Evolutionary conservation across 108 stramenopile species (phyloP).

Genomic region (Fragilaria crotonensis): DNA sequence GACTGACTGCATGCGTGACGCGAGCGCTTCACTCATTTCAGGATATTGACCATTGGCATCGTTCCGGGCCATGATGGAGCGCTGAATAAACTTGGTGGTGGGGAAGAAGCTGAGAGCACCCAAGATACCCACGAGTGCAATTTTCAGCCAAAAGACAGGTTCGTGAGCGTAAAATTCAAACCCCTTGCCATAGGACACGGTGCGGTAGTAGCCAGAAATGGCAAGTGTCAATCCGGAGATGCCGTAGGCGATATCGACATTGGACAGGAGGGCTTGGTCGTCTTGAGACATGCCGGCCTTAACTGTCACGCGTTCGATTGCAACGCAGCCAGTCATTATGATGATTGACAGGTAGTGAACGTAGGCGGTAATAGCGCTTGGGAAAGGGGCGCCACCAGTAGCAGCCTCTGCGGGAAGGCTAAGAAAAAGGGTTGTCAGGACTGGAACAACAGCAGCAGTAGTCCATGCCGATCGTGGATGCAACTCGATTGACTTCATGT

Average conservation of each 20-base stretch:
- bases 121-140: slow-evolving; percentile 46
- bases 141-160: slow-evolving; percentile 80
- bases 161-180: slow-evolving; percentile 72
- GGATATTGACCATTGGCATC: slow-evolving; percentile 14
- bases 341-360: slow-evolving; percentile 59
- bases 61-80: slow-evolving; percentile 31
- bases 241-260: slow-evolving; percentile 52
- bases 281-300: slow-evolving; percentile 53
- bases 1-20: slow-evolving; percentile 28
- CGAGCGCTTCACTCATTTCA: slow-evolving; percentile 36
- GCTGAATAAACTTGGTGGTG: slow-evolving; percentile 42
- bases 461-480: too few relatives aligned
- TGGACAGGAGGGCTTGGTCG: slow-evolving; percentile 44
- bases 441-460: not conserved
- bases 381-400: not conserved
- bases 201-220: slow-evolving; percentile 56
- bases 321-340: slow-evolving; percentile 38
- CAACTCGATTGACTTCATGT: too few relatives aligned
- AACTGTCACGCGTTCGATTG: slow-evolving; percentile 58
- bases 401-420: not conserved
- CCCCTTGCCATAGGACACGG: slow-evolving; percentile 59
- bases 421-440: not conserved
- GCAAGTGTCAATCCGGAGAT: slow-evolving; percentile 33
- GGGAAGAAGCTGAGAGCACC: slow-evolving; percentile 46
- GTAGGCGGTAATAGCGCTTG: slow-evolving; percentile 58